Evolutionary conservation across 192 early-diverging fungal genomes (phyloP).

Genomic region (Mortierella antarctica): DNA sequence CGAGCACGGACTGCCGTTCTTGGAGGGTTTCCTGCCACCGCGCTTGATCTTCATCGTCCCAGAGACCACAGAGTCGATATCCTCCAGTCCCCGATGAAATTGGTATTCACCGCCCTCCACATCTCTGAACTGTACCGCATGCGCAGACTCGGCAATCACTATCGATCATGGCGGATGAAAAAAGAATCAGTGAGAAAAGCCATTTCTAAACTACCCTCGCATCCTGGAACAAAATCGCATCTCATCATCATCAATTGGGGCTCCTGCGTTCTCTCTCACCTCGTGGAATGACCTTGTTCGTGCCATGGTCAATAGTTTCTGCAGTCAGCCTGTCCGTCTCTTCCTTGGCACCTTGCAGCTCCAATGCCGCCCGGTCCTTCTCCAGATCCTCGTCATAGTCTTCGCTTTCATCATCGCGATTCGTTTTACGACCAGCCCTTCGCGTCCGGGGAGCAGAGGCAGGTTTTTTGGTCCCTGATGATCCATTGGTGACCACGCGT

Average conservation of each 20-base stretch:
- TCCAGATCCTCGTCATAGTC: neutral
- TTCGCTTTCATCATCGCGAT: neutral
- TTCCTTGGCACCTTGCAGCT: neutral
- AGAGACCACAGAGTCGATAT: conserved; percentile 11
- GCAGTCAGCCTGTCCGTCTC: conserved; percentile 1
- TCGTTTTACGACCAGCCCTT: neutral
- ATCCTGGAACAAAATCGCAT: no score
- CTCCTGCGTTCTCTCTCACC: neutral
- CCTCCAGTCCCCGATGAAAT: conserved; percentile 41
- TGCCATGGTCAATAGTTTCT: conserved; percentile 12
- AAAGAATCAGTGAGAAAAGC: neutral
- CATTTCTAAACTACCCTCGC: neutral
- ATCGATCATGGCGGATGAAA: neutral
- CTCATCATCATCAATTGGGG: neutral
- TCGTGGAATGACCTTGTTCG: neutral
- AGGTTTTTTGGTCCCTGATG: neutral
- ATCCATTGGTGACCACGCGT: neutral
- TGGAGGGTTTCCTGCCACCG: conserved; percentile 8
- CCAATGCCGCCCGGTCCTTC: neutral
- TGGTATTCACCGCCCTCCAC: conserved; percentile 27
- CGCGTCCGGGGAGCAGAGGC: neutral
- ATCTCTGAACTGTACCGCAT: neutral
- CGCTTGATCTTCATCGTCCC: conserved; percentile 27
- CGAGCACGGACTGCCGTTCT: neutral
- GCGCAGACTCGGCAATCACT: conserved; percentile 21